These are phyloP conservation scores for rapeseed (Brassica napus) DNA, from an alignment of 345 rosid species.

Conservation along the genomic window Da-Ae NC_063442.1:13994501-13995000, in stretches of 20 bases:
- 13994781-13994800: background rate
- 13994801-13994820: conserved; percentile 1
- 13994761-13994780: conserved; percentile 6
- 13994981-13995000: conserved; percentile 87
- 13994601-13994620: conserved; percentile 3
- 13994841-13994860: conserved; percentile 70
- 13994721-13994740: conserved; percentile 19
- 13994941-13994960: conserved; percentile 88
- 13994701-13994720: conserved; percentile 25
- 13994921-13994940: conserved; percentile 75
- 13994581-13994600: background rate
- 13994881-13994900: conserved; percentile 61
- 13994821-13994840: conserved; percentile 55
- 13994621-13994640: conserved; percentile 5
- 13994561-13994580: background rate
- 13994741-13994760: conserved; percentile 26
- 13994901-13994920: conserved; percentile 73
- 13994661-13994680: conserved; percentile 1
- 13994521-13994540: background rate
- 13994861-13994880: conserved; percentile 52
- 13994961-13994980: conserved; percentile 86
- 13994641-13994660: background rate
- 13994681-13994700: conserved; percentile 14
- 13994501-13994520: conserved; percentile 22
- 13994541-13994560: conserved; percentile 8